Evolutionary conservation across 805 yeast species (phyloP), one percentile per base, ranked within the genome.

Genomic region (Yarrowia sp.): DNA sequence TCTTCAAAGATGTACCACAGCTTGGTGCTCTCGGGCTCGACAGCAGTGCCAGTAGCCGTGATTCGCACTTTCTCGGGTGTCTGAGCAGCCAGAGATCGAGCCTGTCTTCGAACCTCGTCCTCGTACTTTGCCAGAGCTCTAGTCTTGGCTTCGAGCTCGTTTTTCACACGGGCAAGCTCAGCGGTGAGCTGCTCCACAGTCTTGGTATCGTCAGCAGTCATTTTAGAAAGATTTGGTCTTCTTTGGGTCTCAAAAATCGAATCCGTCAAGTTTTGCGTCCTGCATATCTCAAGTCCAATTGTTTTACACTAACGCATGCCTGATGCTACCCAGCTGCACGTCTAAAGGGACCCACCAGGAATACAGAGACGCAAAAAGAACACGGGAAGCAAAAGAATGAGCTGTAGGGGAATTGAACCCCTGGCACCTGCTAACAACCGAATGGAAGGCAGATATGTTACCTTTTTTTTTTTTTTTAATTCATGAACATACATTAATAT

Each of bases 341-440:
- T 19, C 19, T 19, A 19, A 19, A 19, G 19, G 19, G 19, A 19
- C 58, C 58, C 41, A 38, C 58, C 58, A 19, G 41, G 5, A 52
- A 9, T 9, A 19, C 1, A 10, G 50, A 46, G 50, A 46, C 8
- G 35, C 50, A 48, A 45, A 45, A 45, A 19, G 26, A 45, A 16
- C 32, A 26, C 7, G 32, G 7, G 32, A 26, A 26, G 32, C 32
- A 56, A 56, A 56, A 41, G 19, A 56, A 15, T 56, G 63, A 56
- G 63, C 63, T 56, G 63, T 56, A 56, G 63, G 63, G 63, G 63
- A 56, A 56, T 56, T 56, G 63, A 56, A 56, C 63, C 63, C 63
- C 63, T 56, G 63, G 63, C 63, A 56, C 63, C 63, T 56, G 63
- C 63, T 56, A n/a, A 22, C 61, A 22, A 40, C 61, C n/a, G 5